phyloP scores from a whole-genome alignment of 371 early-diverging fungal genomes.

The Mucor lusitanicus region DNA sequence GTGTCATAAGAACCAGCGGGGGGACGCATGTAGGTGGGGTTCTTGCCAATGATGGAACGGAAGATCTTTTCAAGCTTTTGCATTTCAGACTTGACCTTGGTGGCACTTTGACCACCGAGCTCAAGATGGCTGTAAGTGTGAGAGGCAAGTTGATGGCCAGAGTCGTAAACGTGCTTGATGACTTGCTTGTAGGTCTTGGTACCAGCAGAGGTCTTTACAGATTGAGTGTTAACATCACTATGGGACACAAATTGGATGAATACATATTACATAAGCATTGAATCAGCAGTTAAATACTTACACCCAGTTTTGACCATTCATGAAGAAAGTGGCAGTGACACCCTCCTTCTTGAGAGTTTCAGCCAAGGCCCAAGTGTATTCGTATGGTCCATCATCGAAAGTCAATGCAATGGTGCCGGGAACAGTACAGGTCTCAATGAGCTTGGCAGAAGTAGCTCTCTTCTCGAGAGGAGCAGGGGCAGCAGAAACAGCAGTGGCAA shows the following conservation, averaged over 20 bases:
- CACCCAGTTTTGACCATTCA: slow-evolving; percentile 55
- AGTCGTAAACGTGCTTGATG: slow-evolving; percentile 39
- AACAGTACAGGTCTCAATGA: slow-evolving; percentile 29
- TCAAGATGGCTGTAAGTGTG: slow-evolving; percentile 51
- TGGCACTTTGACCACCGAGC: slow-evolving; percentile 21
- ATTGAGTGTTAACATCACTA: slow-evolving; percentile 26
- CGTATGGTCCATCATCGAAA: slow-evolving; percentile 69
- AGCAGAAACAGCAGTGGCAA: slow-evolving; percentile 25
- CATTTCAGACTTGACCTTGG: slow-evolving; percentile 24
- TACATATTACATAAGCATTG: neutral
- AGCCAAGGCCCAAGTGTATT: slow-evolving; percentile 50
- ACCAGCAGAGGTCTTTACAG: slow-evolving; percentile 25
- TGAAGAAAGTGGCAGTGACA: slow-evolving; percentile 67
- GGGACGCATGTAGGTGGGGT: slow-evolving; percentile 31
- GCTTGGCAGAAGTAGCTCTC: slow-evolving; percentile 24
- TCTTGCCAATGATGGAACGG: slow-evolving; percentile 23
- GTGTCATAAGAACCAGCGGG: slow-evolving; percentile 24
- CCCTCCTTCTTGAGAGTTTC: slow-evolving; percentile 39
- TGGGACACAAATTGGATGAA: neutral
- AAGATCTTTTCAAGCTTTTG: slow-evolving; percentile 25
- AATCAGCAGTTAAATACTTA: slow-evolving; percentile 14
- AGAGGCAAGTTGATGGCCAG: slow-evolving; percentile 50
- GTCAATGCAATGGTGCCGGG: slow-evolving; percentile 42
- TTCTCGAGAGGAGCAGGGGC: slow-evolving; percentile 22
- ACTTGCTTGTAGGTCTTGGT: slow-evolving; percentile 30